These are phyloP conservation scores for Pelargonium myrrhifolium DNA, from an alignment of 441 rosid species.

Conservation along the genomic window DNA sequence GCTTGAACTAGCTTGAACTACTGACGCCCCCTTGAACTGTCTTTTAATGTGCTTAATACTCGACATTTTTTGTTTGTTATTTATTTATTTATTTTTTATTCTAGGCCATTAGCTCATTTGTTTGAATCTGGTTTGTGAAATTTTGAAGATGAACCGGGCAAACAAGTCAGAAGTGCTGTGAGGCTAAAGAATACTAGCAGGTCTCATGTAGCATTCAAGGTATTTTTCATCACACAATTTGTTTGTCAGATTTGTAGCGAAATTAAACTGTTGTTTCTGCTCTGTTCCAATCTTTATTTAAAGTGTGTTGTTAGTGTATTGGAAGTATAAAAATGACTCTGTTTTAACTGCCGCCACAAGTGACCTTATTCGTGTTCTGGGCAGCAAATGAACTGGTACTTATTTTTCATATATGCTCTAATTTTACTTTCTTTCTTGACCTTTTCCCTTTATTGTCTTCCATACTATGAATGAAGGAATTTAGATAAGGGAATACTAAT, in stretches of 20 bases:
- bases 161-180: slow-evolving; percentile 58
- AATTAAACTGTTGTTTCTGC: background rate
- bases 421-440: background rate
- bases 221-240: slow-evolving; percentile 10
- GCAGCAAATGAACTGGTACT: background rate
- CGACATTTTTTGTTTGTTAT: background rate
- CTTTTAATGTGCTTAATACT: background rate
- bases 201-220: slow-evolving; percentile 73
- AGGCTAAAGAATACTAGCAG: slow-evolving; percentile 58
- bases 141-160: slow-evolving; percentile 61
- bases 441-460: background rate
- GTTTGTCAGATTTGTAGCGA: background rate
- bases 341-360: background rate
- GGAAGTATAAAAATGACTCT: slow-evolving; percentile 1
- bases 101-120: background rate
- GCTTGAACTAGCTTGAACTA: too few relatives aligned
- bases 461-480: background rate
- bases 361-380: background rate
- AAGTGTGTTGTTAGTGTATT: background rate
- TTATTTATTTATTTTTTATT: too few relatives aligned
- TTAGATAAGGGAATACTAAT: too few relatives aligned
- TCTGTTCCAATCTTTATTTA: background rate
- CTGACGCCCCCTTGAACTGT: too few relatives aligned
- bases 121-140: background rate
- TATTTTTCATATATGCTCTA: background rate